A percentile compares a stretch with the other conserved stretches of the same genome.
Conservation (phyloP, 257 asterid species). For the Mentha longifolia region DNA sequence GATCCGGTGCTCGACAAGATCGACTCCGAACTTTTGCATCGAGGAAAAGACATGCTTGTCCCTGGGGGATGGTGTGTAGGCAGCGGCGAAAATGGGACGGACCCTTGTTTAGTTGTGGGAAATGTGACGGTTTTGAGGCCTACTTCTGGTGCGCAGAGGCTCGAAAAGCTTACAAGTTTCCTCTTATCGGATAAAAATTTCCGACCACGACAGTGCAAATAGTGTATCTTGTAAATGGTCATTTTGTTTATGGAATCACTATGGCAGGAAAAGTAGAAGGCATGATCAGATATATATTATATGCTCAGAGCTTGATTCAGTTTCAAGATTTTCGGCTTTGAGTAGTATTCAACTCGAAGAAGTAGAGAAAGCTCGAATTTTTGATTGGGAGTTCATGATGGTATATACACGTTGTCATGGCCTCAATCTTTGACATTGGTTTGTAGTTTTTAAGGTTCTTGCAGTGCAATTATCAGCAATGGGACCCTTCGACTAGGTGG, state of each 20-base stretch:
- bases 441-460: too few species aligned
- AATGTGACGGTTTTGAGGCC: conserved; percentile 69
- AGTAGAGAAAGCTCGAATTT: conserved; percentile 15
- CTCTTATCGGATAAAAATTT: conserved; percentile 69
- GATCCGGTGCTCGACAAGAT: conserved; percentile 79
- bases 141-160: conserved; percentile 76
- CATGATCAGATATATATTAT: background rate
- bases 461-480: too few species aligned
- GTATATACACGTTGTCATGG: conserved; percentile 16
- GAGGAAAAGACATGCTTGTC: conserved; percentile 67
- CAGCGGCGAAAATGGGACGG: conserved; percentile 64
- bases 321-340: conserved; percentile 20
- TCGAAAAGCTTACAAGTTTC: conserved; percentile 59
- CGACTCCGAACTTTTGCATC: conserved; percentile 68
- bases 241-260: conserved; percentile 24
- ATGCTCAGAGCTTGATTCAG: conserved; percentile 25
- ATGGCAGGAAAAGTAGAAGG: conserved; percentile 30
- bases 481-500: conserved; percentile 22
- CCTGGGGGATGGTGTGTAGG: conserved; percentile 98
- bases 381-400: background rate
- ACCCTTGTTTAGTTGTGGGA: conserved; percentile 83
- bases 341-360: conserved; percentile 28
- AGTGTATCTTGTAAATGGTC: conserved; percentile 33
- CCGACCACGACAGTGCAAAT: conserved; percentile 80
- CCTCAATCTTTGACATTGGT: conserved; percentile 27